A percentile compares a stretch with the other conserved stretches of the same genome.
Conservation (phyloP, 805 yeast species). For the Metschnikowia peoriensis region DNA sequence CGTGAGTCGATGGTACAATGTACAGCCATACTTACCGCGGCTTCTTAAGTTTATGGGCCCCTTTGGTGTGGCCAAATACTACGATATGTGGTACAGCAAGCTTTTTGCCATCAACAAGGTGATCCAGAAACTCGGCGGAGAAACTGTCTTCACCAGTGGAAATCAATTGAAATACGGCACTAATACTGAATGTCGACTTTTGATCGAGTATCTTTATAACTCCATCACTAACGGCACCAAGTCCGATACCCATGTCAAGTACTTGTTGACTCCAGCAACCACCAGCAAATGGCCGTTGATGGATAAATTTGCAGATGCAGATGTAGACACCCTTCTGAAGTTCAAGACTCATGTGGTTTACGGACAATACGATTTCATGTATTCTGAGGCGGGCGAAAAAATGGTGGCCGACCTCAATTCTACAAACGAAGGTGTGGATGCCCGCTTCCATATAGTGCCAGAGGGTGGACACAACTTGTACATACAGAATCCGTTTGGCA, state of each 20-base stretch:
- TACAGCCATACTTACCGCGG: constrained; percentile 46
- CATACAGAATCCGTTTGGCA: constrained; percentile 45
- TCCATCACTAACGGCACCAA: constrained; percentile 38
- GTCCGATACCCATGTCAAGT: constrained; percentile 44
- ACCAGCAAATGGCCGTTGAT: constrained; percentile 64
- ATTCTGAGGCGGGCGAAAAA: constrained; percentile 49
- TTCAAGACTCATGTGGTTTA: constrained; percentile 50
- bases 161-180: constrained; percentile 40
- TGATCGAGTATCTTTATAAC: constrained; percentile 43
- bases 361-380: constrained; percentile 78
- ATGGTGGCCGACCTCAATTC: constrained; percentile 25
- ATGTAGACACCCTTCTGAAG: constrained; percentile 21
- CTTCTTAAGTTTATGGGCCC: constrained; percentile 47
- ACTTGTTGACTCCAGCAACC: constrained; percentile 54
- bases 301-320: constrained; percentile 45
- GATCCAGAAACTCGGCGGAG: constrained; percentile 31
- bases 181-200: constrained; percentile 32
- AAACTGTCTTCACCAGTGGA: constrained; percentile 19
- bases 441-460: constrained; percentile 16
- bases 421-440: background rate
- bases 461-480: constrained; percentile 47
- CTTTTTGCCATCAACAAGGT: constrained; percentile 40
- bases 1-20: constrained; percentile 37
- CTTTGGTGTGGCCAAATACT: constrained; percentile 37
- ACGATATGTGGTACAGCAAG: constrained; percentile 40